Evolutionary conservation across 495 filamentous ascomycete species (phyloP).

Genomic region (Antarctomyces pellizariae): DNA sequence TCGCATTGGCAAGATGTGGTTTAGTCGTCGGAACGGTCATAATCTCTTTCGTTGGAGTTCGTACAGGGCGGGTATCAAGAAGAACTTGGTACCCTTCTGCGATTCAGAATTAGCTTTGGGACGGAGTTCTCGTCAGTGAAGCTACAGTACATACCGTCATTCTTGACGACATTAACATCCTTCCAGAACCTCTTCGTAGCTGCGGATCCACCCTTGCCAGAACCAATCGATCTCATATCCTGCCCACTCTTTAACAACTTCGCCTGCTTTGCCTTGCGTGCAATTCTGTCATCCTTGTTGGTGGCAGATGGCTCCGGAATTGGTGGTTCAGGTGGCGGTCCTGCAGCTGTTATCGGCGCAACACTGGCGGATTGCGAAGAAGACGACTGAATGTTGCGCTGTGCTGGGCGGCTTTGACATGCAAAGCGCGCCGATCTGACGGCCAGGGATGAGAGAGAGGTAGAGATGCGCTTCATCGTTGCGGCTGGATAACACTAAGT

Average conservation of each 20-base stretch:
- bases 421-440: neutral
- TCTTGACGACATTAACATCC: conserved; percentile 39
- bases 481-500: neutral
- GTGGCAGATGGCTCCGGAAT: conserved; percentile 27
- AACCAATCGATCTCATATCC: conserved; percentile 18
- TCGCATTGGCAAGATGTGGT: conserved; percentile 57
- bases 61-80: conserved; percentile 61
- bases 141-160: conserved; percentile 20
- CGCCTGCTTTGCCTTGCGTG: conserved; percentile 28
- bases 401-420: neutral
- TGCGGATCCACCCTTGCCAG: conserved; percentile 12
- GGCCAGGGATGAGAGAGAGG: neutral
- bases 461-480: neutral
- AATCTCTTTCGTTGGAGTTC: conserved; percentile 44
- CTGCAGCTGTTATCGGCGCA: conserved; percentile 48
- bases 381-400: neutral
- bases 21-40: conserved; percentile 53
- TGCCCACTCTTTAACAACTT: conserved; percentile 26
- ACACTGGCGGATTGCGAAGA: conserved; percentile 28
- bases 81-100: conserved; percentile 44
- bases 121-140: neutral
- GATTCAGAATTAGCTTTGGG: neutral
- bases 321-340: conserved; percentile 64
- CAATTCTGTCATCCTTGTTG: conserved; percentile 25
- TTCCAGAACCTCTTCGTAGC: conserved; percentile 67